Base-by-base conservation (phyloP, 768 basidiomycete genomes). In the Pilatotrama ljubarskyi region DNA sequence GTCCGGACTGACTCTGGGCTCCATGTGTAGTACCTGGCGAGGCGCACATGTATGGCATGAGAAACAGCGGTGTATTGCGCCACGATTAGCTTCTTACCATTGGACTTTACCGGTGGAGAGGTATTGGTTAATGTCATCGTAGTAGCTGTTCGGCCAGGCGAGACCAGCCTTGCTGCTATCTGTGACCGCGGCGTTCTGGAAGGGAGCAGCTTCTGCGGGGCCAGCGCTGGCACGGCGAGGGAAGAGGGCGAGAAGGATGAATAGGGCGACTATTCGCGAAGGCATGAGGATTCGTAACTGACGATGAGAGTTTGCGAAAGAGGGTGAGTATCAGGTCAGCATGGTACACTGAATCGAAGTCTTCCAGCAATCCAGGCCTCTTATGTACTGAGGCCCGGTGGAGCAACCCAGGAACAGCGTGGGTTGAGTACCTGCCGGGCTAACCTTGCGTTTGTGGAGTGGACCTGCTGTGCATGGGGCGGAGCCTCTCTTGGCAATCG, bases 11-110 rank as follows among this genome's bases (percentile, higher is more conserved):
- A 68, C 46, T 53, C 70, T 0, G 77, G 68, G 5, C 76, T 75
- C 82, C 82, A 83, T 2, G 81, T 78, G 64, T 84, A 83, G 66
- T 83, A 83, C 80, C 80, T 81, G 55, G 26, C 29, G 32, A 29
- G 20, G 9, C 37, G 44, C 25, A 32, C 29, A 18, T n/a, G 6
- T 37, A 50, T 15, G 26, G 26, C n/a, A 54, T n/a, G 55, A 25
- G 15, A 48, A 36, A 5, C 6, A 41, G 13, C 14, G 22, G 14
- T 51, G 29, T 6, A n/a, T 8, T 18, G 15, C 22, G 25, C 9
- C 9, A 9, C 6, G 25, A 8, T 52, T 8, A 20, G 8, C 6
- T 20, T 68, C 77, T 24, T 51, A 82, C 83, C 83, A 84, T 38
- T 79, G 77, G 7, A 84, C 75, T 59, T 82, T 84, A 1, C 78